These are phyloP conservation scores for Magnusiomyces sp. DNA, from an alignment of 1,139 yeast genomes.

Conservation along the genomic window DNA sequence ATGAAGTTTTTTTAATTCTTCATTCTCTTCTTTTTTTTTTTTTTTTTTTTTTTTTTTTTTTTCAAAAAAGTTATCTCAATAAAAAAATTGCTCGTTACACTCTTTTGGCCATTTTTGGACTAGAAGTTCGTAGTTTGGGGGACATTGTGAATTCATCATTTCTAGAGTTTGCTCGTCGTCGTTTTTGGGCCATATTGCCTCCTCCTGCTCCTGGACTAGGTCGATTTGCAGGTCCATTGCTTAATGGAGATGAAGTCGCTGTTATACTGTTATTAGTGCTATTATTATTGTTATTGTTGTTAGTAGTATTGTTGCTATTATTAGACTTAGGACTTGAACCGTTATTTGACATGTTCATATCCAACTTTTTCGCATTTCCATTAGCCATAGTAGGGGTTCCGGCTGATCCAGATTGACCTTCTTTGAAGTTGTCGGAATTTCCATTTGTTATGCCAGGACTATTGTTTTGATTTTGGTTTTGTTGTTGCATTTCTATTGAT, in stretches of 20 bases:
- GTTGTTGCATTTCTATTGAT: constrained; percentile 13
- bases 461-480: constrained; percentile 6
- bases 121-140: constrained; percentile 5
- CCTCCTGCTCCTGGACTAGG: constrained; percentile 15
- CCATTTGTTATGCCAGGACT: constrained; percentile 1
- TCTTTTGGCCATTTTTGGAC: constrained; percentile 13
- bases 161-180: constrained; percentile 16
- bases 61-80: no score
- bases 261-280: neutral
- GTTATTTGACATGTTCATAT: constrained; percentile 2
- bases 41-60: no score
- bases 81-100: neutral
- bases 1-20: no score
- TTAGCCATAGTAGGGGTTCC: neutral
- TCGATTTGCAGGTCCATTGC: constrained; percentile 7
- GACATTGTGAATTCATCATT: constrained; percentile 12
- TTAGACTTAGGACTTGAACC: neutral
- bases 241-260: no score
- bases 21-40: no score
- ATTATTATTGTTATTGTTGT: neutral
- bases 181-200: constrained; percentile 4
- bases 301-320: neutral
- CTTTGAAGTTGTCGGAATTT: constrained; percentile 4
- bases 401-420: constrained; percentile 13
- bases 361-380: neutral